These are phyloP conservation scores for Daldinia concentrica DNA, from an alignment of 495 filamentous ascomycete genomes.

Conservation along the genomic window DNA sequence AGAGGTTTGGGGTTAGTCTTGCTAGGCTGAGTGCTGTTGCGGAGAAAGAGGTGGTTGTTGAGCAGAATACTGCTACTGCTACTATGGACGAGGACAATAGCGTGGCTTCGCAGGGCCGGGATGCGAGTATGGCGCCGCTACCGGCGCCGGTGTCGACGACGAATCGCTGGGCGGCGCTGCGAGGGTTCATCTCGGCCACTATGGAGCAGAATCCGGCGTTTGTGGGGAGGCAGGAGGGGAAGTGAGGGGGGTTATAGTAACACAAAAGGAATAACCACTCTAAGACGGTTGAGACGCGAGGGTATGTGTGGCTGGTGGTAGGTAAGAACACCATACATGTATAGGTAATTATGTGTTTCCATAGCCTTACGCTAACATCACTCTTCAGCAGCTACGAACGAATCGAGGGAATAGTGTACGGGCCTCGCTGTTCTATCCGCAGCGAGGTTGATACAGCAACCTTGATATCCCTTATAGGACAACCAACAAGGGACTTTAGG, in stretches of 20 bases:
- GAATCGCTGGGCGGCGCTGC: slow-evolving; percentile 73
- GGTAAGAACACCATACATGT: not conserved
- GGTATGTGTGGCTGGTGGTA: not conserved
- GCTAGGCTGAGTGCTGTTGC: slow-evolving; percentile 66
- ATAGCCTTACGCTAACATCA: not conserved
- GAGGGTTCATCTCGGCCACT: slow-evolving; percentile 74
- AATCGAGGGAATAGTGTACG: not conserved
- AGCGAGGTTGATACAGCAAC: not conserved
- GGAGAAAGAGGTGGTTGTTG: slow-evolving; percentile 33
- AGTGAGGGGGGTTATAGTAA: slow-evolving; percentile 4
- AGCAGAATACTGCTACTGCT: too few species aligned
- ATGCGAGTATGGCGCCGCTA: too few species aligned
- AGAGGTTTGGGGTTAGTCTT: slow-evolving; percentile 84
- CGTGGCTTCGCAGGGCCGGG: too few species aligned
- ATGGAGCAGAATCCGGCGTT: slow-evolving; percentile 79
- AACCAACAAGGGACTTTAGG: not conserved
- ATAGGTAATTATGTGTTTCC: not conserved
- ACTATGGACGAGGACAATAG: too few species aligned
- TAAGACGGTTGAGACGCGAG: not conserved
- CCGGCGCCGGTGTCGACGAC: slow-evolving; percentile 54
- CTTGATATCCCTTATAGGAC: not conserved
- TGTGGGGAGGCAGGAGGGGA: slow-evolving; percentile 39
- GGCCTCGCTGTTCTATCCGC: not conserved
- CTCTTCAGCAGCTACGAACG: not conserved
- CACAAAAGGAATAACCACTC: not conserved